phyloP scores from a whole-genome alignment of 1,284 basidiomycete genomes.

The Trichosporon sp. region DNA sequence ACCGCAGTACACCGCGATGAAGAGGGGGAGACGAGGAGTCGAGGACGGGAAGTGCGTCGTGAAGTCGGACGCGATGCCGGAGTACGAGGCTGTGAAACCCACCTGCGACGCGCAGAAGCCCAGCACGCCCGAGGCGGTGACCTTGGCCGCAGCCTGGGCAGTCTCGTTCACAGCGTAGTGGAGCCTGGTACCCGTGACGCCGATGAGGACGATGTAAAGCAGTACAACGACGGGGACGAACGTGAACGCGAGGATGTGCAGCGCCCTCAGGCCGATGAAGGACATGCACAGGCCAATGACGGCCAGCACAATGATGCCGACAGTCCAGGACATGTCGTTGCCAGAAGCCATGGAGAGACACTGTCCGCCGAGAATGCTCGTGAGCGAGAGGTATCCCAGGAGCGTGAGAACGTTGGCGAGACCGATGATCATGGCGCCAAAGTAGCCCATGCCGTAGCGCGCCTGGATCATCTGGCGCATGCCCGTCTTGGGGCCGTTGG shows the following conservation, averaged over 20 bases:
- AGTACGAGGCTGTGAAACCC: constrained; percentile 53
- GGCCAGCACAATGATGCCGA: constrained; percentile 85
- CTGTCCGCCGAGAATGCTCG: constrained; percentile 77
- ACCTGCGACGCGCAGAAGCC: constrained; percentile 52
- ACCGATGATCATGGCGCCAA: constrained; percentile 67
- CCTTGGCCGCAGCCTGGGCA: constrained; percentile 39
- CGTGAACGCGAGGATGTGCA: constrained; percentile 54
- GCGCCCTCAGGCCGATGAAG: constrained; percentile 59
- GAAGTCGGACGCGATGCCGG: constrained; percentile 51
- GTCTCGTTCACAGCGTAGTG: constrained; percentile 40
- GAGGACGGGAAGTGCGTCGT: constrained; percentile 55
- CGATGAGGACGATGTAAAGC: constrained; percentile 72
- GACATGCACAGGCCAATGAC: constrained; percentile 72
- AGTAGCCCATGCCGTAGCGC: constrained; percentile 75
- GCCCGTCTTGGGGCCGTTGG: constrained; percentile 82
- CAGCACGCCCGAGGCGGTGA: constrained; percentile 46
- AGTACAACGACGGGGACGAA: constrained; percentile 63
- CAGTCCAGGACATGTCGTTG: constrained; percentile 60
- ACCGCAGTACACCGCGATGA: constrained; percentile 72
- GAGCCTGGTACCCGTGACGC: constrained; percentile 66
- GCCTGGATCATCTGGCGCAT: constrained; percentile 86
- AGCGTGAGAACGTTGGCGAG: constrained; percentile 67
- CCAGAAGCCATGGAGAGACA: constrained; percentile 71
- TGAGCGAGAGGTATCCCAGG: constrained; percentile 74
- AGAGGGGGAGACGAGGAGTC: constrained; percentile 59